Percentiles rank a stretch among this genome's conserved stretches.
These are phyloP conservation scores for Yamadazyma sp. DNA, from an alignment of 805 yeast genomes.

Conservation along the genomic window DNA sequence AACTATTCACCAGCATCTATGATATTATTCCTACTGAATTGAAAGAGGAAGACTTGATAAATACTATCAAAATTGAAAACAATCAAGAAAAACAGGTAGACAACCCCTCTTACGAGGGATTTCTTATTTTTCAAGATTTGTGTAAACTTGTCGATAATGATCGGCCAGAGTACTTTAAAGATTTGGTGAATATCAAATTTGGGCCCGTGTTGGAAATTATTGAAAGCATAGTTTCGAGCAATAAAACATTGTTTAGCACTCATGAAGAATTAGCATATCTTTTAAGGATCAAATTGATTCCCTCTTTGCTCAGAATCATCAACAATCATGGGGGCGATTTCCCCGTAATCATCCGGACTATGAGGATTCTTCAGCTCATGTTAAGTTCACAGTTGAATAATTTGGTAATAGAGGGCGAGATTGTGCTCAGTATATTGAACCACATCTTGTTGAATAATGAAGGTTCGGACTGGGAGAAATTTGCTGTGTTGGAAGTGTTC, in stretches of 20 bases:
- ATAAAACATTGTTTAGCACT: conserved; percentile 50
- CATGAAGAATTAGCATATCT: conserved; percentile 68
- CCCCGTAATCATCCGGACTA: conserved; percentile 69
- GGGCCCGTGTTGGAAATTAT: conserved; percentile 75
- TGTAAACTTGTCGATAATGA: conserved; percentile 65
- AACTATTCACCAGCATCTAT: conserved; percentile 72
- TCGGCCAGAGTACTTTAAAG: conserved; percentile 52
- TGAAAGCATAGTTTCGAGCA: conserved; percentile 73
- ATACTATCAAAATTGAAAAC: conserved; percentile 37
- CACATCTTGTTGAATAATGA: conserved; percentile 65
- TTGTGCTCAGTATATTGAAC: conserved; percentile 70
- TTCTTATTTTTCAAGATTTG: conserved; percentile 66
- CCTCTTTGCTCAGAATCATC: conserved; percentile 68
- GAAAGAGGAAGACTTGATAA: conserved; percentile 22
- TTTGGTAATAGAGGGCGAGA: conserved; percentile 77
- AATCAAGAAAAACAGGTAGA: conserved; percentile 44
- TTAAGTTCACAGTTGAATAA: conserved; percentile 56
- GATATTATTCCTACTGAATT: conserved; percentile 52
- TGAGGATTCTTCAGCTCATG: conserved; percentile 66
- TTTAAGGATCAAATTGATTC: conserved; percentile 68
- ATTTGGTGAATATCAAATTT: conserved; percentile 55
- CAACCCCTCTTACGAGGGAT: conserved; percentile 65
- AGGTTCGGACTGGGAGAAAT: conserved; percentile 60
- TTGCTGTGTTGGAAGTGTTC: conserved; percentile 72
- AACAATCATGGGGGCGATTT: conserved; percentile 55